These are phyloP conservation scores for Chrysosporium keratinophilum DNA, from an alignment of 2,329 filamentous ascomycete species.

Conservation along the genomic window DNA sequence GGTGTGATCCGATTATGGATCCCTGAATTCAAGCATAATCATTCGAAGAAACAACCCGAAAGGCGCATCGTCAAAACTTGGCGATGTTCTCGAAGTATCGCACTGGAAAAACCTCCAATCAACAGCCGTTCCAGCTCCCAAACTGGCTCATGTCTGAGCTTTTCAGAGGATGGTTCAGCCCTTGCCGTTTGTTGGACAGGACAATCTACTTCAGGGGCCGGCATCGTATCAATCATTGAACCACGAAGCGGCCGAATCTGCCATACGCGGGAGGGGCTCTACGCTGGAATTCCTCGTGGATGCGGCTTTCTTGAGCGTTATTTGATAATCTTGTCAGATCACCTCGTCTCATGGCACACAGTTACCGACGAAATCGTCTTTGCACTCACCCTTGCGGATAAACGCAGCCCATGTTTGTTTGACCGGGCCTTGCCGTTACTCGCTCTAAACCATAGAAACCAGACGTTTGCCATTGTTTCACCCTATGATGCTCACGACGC, in stretches of 20 bases:
- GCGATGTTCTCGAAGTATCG: slow-evolving; percentile 53
- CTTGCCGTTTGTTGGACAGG: slow-evolving; percentile 51
- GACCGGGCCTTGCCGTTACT: slow-evolving; percentile 34
- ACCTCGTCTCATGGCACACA: slow-evolving; percentile 71
- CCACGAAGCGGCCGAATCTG: slow-evolving; percentile 56
- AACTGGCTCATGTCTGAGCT: slow-evolving; percentile 53
- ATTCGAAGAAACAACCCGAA: slow-evolving; percentile 40
- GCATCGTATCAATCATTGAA: slow-evolving; percentile 67
- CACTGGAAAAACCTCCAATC: slow-evolving; percentile 35
- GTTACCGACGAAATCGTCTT: slow-evolving; percentile 66
- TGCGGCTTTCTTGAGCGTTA: slow-evolving; percentile 62
- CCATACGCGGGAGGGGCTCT: slow-evolving; percentile 57
- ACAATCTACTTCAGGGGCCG: slow-evolving; percentile 40
- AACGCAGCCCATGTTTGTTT: not conserved
- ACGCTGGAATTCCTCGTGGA: slow-evolving; percentile 54
- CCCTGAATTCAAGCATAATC: slow-evolving; percentile 60
- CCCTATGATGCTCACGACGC: slow-evolving; percentile 27
- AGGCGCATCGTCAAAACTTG: slow-evolving; percentile 59
- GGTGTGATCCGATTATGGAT: slow-evolving; percentile 69
- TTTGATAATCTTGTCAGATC: slow-evolving; percentile 63
- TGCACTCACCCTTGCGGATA: slow-evolving; percentile 46
- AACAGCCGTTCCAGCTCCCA: slow-evolving; percentile 26
- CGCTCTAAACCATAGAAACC: slow-evolving; percentile 56
- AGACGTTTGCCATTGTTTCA: slow-evolving; percentile 57
- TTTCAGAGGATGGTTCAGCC: slow-evolving; percentile 74